Conservation (phyloP, 2,329 filamentous ascomycete species). For the Penicillium sp. region DNA sequence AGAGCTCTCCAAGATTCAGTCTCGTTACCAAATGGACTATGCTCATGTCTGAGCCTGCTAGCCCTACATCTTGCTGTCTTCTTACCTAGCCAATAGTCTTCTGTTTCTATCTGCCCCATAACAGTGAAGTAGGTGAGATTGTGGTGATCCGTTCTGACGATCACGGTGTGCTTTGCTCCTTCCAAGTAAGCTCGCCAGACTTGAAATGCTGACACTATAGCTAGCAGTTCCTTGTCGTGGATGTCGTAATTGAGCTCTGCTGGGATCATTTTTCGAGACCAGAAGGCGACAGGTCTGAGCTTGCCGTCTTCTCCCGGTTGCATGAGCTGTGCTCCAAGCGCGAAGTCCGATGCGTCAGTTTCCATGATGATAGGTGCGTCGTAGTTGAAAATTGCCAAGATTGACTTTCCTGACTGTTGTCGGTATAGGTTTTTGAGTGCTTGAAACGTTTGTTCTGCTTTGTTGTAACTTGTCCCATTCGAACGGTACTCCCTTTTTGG, state of each 20-base stretch:
- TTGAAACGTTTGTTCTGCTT: no score
- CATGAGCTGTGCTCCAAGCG: not conserved
- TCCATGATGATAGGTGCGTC: not conserved
- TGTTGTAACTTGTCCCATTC: not conserved
- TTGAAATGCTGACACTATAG: not conserved
- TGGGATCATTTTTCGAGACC: conserved; percentile 1
- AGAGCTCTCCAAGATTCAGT: no score
- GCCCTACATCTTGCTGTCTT: no score
- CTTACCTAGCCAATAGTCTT: no score
- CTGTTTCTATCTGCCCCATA: no score
- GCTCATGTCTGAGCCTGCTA: no score
- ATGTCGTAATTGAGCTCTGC: conserved; percentile 7
- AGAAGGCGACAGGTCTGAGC: conserved; percentile 4
- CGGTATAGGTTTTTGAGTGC: no score
- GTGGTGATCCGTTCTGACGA: not conserved
- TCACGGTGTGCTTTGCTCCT: not conserved
- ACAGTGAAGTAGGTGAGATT: no score
- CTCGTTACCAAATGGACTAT: no score
- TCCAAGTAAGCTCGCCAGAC: not conserved
- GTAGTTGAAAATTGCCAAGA: no score
- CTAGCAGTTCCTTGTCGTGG: not conserved
- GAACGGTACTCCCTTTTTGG: not conserved
- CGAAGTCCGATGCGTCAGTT: not conserved
- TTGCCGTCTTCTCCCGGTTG: not conserved
- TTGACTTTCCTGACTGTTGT: no score